These are phyloP conservation scores for Saturnispora zaruensis DNA, from an alignment of 805 yeast species.

Conservation along the genomic window DNA sequence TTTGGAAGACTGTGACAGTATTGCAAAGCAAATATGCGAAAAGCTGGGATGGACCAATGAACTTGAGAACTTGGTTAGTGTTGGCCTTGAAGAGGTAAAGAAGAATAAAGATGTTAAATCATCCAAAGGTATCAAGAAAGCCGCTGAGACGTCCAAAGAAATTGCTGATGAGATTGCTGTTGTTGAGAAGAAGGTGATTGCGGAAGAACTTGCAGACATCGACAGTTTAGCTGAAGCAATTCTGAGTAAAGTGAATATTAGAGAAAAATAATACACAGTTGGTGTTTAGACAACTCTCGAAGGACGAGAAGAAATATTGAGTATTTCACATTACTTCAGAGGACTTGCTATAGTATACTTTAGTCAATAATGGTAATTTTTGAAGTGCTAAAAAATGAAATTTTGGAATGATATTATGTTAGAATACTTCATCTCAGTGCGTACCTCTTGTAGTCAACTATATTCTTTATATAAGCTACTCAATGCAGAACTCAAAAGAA, in stretches of 20 bases:
- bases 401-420: no score
- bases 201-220: not conserved
- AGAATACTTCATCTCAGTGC: no score
- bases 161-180: constrained; percentile 9
- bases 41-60: constrained; percentile 60
- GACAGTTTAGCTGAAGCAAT: constrained; percentile 10
- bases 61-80: constrained; percentile 33
- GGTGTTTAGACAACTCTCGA: no score
- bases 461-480: no score
- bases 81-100: constrained; percentile 17
- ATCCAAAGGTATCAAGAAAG: not conserved
- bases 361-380: no score
- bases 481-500: no score
- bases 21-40: constrained; percentile 45
- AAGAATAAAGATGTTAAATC: constrained; percentile 1
- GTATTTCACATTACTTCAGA: no score
- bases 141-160: constrained; percentile 7
- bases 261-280: constrained; percentile 6
- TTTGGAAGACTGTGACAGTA: constrained; percentile 58
- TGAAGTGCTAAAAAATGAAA: no score
- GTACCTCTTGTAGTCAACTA: no score
- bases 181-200: not conserved
- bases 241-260: not conserved
- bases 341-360: no score
- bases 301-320: no score